Evolutionary conservation across 1,139 yeast genomes (phyloP).

Genomic region (Diutina neorugosa): DNA sequence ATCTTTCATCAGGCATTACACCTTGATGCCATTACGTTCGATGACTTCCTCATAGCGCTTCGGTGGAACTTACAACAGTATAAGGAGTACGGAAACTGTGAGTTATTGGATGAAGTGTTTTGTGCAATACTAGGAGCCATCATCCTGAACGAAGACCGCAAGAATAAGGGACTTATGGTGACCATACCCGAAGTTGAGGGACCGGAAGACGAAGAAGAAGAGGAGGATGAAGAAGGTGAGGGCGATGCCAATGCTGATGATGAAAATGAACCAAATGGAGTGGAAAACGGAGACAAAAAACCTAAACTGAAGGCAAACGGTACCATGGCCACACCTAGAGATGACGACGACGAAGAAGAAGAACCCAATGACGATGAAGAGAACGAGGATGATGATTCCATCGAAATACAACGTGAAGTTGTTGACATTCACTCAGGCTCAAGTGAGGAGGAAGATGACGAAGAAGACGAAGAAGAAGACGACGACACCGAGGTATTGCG

Average conservation of each 20-base stretch:
- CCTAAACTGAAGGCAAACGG: neutral
- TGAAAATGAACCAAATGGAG: neutral
- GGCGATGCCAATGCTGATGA: neutral
- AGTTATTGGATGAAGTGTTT: constrained; percentile 57
- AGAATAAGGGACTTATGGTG: neutral
- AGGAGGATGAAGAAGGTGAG: neutral
- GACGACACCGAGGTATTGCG: constrained; percentile 6
- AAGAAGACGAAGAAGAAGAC: constrained; percentile 7
- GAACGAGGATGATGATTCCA: constrained; percentile 11
- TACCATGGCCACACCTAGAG: constrained; percentile 12
- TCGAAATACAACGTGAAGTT: constrained; percentile 6
- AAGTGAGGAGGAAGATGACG: constrained; percentile 6
- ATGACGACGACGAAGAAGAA: constrained; percentile 10
- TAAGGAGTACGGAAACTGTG: constrained; percentile 35
- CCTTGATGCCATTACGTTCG: constrained; percentile 68
- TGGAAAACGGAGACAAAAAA: neutral
- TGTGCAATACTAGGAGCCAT: constrained; percentile 45
- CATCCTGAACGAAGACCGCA: constrained; percentile 20
- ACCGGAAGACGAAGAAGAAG: neutral
- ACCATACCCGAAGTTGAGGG: neutral
- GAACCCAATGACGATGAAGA: constrained; percentile 16
- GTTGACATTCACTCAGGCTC: neutral
- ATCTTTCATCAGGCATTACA: constrained; percentile 52
- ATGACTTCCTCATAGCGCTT: constrained; percentile 60
- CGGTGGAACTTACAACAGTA: constrained; percentile 39